Conservation (phyloP, 805 yeast species). For the Yamadazyma scolyti region DNA sequence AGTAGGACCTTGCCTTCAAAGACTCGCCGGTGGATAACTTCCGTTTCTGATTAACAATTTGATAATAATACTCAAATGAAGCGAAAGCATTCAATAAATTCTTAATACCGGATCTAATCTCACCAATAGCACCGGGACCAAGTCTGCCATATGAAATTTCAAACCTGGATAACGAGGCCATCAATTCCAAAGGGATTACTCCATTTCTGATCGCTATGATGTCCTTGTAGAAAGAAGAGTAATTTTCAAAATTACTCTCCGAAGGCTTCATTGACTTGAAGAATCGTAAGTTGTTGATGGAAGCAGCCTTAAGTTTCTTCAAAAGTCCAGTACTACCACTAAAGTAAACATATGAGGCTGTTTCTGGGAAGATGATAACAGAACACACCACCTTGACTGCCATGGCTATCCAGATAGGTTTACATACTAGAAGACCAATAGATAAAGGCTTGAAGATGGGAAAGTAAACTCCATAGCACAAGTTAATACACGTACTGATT, state of each 20-base stretch:
- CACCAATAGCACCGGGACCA: slow-evolving; percentile 22
- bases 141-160: slow-evolving; percentile 27
- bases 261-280: slow-evolving; percentile 25
- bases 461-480: slow-evolving; percentile 21
- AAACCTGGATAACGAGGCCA: slow-evolving; percentile 14
- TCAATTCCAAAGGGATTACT: slow-evolving; percentile 16
- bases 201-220: slow-evolving; percentile 16
- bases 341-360: slow-evolving; percentile 20
- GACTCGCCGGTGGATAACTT: slow-evolving; percentile 16
- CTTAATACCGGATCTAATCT: slow-evolving; percentile 21
- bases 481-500: slow-evolving; percentile 18
- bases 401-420: slow-evolving; percentile 22
- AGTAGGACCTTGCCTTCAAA: slow-evolving; percentile 12
- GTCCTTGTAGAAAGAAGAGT: slow-evolving; percentile 14
- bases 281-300: slow-evolving; percentile 18
- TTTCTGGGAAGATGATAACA: slow-evolving; percentile 23
- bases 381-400: slow-evolving; percentile 17
- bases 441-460: slow-evolving; percentile 24
- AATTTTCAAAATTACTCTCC: slow-evolving; percentile 18
- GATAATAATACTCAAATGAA: slow-evolving; percentile 24
- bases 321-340: slow-evolving; percentile 14
- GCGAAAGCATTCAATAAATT: slow-evolving; percentile 18
- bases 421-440: slow-evolving; percentile 16
- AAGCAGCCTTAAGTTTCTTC: slow-evolving; percentile 11
- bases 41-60: slow-evolving; percentile 23